Conservation (phyloP, 495 filamentous ascomycete genomes). For the Sordaria brevicollis region DNA sequence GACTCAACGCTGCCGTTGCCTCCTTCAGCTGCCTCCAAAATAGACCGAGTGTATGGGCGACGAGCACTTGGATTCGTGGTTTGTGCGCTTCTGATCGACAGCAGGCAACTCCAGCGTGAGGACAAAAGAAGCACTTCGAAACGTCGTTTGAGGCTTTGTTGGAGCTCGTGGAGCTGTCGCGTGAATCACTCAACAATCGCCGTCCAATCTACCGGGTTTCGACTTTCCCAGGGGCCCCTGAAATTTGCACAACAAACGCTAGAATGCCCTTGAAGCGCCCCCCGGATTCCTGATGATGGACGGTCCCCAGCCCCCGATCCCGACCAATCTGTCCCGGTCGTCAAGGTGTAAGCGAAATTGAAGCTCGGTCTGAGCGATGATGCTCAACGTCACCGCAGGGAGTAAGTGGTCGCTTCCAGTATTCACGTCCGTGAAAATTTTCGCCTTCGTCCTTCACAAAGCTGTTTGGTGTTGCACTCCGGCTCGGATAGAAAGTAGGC, state of each 20-base stretch:
- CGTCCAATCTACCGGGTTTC: constrained; percentile 6
- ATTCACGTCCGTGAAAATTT: constrained; percentile 24
- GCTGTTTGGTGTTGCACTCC: background rate
- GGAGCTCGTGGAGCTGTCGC: background rate
- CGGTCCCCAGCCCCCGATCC: constrained; percentile 1
- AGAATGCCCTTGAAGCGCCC: constrained; percentile 4
- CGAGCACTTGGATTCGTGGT: background rate
- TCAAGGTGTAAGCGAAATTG: constrained; percentile 23
- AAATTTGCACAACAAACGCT: constrained; percentile 13
- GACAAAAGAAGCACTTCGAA: background rate
- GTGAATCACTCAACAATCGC: constrained; percentile 15
- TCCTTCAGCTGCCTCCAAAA: background rate
- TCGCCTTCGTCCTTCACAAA: constrained; percentile 1
- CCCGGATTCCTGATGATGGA: constrained; percentile 13
- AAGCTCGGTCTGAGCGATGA: constrained; percentile 2
- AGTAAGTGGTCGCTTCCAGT: constrained; percentile 10
- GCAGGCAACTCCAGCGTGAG: background rate
- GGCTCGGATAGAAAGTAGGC: background rate
- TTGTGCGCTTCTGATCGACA: background rate
- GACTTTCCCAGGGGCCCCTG: background rate
- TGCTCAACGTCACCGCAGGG: constrained; percentile 11
- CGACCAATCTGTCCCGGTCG: constrained; percentile 9
- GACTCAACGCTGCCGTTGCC: background rate
- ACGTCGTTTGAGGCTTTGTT: background rate
- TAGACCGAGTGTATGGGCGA: background rate